Percentiles rank a stretch among this genome's conserved stretches.
Conservation (phyloP, 345 rosid species). For the Salix viminalis region DNA sequence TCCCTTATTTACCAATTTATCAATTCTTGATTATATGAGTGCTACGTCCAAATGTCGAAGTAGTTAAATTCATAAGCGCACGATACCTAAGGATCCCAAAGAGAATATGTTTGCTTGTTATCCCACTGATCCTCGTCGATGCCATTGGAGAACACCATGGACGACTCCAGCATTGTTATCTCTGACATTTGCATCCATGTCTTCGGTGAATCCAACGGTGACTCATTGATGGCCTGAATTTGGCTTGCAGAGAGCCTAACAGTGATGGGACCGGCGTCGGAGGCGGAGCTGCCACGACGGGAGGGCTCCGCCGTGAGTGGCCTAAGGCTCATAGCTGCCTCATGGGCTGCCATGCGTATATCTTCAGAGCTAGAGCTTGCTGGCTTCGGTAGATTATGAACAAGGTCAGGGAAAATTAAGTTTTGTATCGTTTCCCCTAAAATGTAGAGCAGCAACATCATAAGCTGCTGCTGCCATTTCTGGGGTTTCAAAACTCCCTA, state of each 20-base stretch:
- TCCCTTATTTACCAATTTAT: neutral
- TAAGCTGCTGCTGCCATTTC: conserved; percentile 97
- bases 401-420: conserved; percentile 76
- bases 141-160: conserved; percentile 1
- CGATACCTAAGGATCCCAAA: conserved; percentile 17
- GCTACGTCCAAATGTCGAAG: neutral
- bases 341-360: conserved; percentile 70
- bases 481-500: conserved; percentile 74
- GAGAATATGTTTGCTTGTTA: conserved; percentile 17
- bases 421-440: conserved; percentile 52
- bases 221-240: conserved; percentile 78
- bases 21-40: neutral
- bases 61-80: neutral
- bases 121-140: conserved; percentile 1
- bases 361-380: conserved; percentile 49
- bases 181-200: conserved; percentile 25
- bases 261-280: conserved; percentile 26
- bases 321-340: conserved; percentile 31
- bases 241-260: conserved; percentile 66
- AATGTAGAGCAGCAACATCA: conserved; percentile 69
- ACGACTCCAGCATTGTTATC: neutral
- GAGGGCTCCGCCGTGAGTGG: neutral
- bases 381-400: conserved; percentile 44
- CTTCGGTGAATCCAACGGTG: conserved; percentile 71
- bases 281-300: neutral